A percentile compares a stretch with the other conserved stretches of the same genome.
phyloP scores from a whole-genome alignment of 169 alveolate genomes.

The Plasmodium relictum region DNA sequence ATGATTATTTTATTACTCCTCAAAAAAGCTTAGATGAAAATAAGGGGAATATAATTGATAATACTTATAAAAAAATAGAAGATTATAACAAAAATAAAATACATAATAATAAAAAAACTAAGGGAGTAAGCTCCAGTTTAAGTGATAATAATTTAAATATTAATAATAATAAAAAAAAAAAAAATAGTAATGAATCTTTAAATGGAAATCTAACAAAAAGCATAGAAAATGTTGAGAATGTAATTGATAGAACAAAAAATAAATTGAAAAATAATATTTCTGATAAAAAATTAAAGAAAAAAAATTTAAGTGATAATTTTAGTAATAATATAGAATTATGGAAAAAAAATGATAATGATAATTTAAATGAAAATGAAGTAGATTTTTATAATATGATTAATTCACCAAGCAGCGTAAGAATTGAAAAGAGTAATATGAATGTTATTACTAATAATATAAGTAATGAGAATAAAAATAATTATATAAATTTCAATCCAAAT shows the following conservation, averaged over 20 bases:
- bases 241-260: constrained; percentile 33
- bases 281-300: constrained; percentile 41
- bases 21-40: too few species aligned
- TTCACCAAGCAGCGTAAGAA: constrained; percentile 16
- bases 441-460: constrained; percentile 19
- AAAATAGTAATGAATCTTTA: background rate
- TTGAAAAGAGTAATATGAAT: constrained; percentile 36
- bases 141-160: background rate
- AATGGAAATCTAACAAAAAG: background rate
- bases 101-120: background rate
- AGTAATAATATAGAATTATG: constrained; percentile 68
- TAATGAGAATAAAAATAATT: background rate
- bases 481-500: background rate
- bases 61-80: too few species aligned
- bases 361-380: constrained; percentile 3
- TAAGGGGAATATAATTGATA: too few species aligned
- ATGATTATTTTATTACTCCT: background rate
- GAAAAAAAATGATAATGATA: constrained; percentile 39
- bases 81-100: too few species aligned
- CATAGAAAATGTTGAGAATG: constrained; percentile 11
- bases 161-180: background rate
- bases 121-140: background rate
- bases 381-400: background rate
- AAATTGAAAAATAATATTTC: constrained; percentile 39
- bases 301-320: constrained; percentile 69